Evolutionary conservation across 2,329 filamentous ascomycete genomes (phyloP).

Genomic region (Fusarium sp.): DNA sequence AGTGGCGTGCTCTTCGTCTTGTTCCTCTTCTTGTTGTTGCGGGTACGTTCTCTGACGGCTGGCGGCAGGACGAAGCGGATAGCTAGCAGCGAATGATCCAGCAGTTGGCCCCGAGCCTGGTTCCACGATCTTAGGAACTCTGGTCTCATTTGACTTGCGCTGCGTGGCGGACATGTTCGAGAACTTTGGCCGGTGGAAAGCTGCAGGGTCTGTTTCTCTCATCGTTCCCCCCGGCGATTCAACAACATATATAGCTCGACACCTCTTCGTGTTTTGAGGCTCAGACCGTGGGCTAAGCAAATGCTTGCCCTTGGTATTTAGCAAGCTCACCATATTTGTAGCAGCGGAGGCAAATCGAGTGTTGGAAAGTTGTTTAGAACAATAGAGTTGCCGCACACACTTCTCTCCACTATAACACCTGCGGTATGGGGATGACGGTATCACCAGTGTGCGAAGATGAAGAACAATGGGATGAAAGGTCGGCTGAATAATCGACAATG

Average conservation of each 20-base stretch:
- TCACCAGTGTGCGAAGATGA: not conserved
- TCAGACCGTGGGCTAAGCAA: slow-evolving; percentile 20
- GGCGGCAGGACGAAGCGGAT: not conserved
- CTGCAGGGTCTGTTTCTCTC: slow-evolving; percentile 8
- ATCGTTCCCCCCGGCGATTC: slow-evolving; percentile 33
- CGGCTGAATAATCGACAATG: not conserved
- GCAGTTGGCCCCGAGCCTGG: not conserved
- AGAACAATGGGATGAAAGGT: not conserved
- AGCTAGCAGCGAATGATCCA: no score
- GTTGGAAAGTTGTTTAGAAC: not conserved
- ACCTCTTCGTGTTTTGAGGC: slow-evolving; percentile 9
- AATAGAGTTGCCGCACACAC: not conserved
- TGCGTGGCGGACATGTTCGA: not conserved
- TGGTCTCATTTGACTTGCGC: not conserved
- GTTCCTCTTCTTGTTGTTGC: not conserved
- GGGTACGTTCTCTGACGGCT: not conserved
- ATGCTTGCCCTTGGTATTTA: slow-evolving; percentile 8
- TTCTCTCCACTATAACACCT: not conserved
- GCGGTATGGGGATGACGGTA: not conserved
- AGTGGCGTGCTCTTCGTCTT: not conserved
- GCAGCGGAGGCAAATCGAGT: not conserved
- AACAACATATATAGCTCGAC: slow-evolving; percentile 4
- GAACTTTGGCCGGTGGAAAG: not conserved
- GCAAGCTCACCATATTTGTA: slow-evolving; percentile 6
- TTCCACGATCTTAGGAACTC: not conserved